phyloP scores from a whole-genome alignment of 139 green algal genomes.

The Chlorella sp. region DNA sequence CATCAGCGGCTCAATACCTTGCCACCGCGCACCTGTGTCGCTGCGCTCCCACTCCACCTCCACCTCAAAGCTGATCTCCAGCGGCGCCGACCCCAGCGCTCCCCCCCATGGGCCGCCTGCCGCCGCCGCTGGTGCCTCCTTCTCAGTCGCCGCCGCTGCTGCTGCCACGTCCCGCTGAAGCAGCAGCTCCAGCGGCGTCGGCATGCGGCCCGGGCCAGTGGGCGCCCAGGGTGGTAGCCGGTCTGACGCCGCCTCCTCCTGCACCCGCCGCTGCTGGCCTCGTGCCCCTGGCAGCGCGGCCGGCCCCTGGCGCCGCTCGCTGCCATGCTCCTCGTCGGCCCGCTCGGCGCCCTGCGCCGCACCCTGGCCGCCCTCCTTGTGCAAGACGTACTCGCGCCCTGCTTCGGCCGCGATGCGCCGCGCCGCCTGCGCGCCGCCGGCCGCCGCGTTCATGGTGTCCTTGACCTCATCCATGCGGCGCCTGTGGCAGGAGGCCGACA shows the following conservation, averaged over 20 bases:
- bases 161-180: neutral
- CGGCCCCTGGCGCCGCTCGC: neutral
- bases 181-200: neutral
- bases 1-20: no score
- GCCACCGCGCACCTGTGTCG: neutral
- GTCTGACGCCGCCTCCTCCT: slow-evolving; percentile 5
- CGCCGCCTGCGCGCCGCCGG: neutral
- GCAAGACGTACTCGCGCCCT: slow-evolving; percentile 72
- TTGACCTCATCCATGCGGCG: slow-evolving; percentile 45
- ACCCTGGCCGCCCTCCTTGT: slow-evolving; percentile 40
- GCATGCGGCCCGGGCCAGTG: neutral
- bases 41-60: neutral
- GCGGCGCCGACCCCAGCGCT: neutral
- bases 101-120: neutral
- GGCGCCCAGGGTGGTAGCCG: no score
- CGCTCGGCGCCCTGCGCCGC: no score
- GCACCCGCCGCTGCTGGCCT: slow-evolving; percentile 6
- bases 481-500: slow-evolving; percentile 22
- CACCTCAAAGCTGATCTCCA: slow-evolving; percentile 35
- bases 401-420: slow-evolving; percentile 61
- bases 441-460: slow-evolving; percentile 33
- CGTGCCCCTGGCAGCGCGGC: neutral
- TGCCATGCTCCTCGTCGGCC: no score
- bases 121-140: neutral
- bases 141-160: neutral